phyloP scores from a whole-genome alignment of 371 early-diverging fungal genomes.

The Rhizopus arrhizus region DNA sequence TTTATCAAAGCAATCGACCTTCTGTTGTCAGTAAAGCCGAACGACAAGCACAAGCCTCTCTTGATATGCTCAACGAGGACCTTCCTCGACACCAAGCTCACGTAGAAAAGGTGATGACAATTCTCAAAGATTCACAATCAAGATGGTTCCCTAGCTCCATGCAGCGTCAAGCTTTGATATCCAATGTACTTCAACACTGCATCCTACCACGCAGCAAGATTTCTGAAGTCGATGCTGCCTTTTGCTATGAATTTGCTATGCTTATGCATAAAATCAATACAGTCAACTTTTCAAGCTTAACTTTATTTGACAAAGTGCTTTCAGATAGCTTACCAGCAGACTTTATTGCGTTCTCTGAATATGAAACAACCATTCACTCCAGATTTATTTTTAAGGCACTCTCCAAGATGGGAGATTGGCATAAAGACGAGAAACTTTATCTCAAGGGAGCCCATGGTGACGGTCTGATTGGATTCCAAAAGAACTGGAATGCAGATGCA shows the following conservation, averaged over 20 bases:
- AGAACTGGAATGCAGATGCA: constrained; percentile 56
- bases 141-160: constrained; percentile 71
- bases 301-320: constrained; percentile 73
- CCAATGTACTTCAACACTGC: constrained; percentile 76
- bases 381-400: constrained; percentile 67
- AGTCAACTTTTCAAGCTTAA: constrained; percentile 75
- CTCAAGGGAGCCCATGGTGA: constrained; percentile 60
- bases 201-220: constrained; percentile 75
- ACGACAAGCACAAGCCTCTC: constrained; percentile 40
- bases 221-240: constrained; percentile 82
- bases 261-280: constrained; percentile 79
- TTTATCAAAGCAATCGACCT: constrained; percentile 31
- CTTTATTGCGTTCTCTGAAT: constrained; percentile 71
- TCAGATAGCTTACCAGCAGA: constrained; percentile 48
- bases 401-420: constrained; percentile 64
- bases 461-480: constrained; percentile 75
- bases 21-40: constrained; percentile 41
- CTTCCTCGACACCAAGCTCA: constrained; percentile 51
- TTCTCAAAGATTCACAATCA: constrained; percentile 65
- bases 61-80: constrained; percentile 39
- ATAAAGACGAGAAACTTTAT: constrained; percentile 58
- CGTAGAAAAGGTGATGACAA: constrained; percentile 45
- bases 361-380: constrained; percentile 76
- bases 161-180: constrained; percentile 55
- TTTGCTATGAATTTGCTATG: constrained; percentile 80